Conservation (phyloP, 108 stramenopile genomes). For the Schizochytrium sp. region DNA sequence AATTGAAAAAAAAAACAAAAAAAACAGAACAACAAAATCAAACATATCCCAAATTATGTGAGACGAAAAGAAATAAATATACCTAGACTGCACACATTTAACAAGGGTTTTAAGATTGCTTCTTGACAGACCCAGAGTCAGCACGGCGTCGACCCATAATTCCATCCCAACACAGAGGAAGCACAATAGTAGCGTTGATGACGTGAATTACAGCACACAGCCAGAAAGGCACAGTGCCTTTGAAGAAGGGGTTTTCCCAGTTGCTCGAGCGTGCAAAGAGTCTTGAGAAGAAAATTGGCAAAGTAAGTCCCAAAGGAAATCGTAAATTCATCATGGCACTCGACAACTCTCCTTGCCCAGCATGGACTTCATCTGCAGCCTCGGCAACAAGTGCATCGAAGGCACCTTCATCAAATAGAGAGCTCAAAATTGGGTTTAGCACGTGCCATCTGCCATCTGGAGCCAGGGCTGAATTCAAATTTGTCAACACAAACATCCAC, state of each 20-base stretch:
- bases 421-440: neutral
- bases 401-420: constrained; percentile 34
- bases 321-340: constrained; percentile 44
- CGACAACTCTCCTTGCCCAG: constrained; percentile 9
- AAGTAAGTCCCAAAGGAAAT: constrained; percentile 29
- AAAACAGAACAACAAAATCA: no score
- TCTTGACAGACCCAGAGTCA: no score
- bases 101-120: no score
- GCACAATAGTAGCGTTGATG: neutral
- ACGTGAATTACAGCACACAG: neutral
- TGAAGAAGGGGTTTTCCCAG: neutral
- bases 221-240: neutral
- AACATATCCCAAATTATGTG: no score
- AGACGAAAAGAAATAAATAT: no score
- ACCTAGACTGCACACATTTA: no score
- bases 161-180: constrained; percentile 48
- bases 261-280: neutral
- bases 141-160: neutral
- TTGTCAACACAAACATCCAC: constrained; percentile 1
- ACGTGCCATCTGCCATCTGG: neutral
- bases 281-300: constrained; percentile 9
- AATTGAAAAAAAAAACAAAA: no score
- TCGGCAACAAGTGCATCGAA: neutral
- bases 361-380: neutral
- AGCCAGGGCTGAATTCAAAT: neutral